phyloP scores from a whole-genome alignment of 1,139 yeast species.

The Zygoascus sp. region DNA sequence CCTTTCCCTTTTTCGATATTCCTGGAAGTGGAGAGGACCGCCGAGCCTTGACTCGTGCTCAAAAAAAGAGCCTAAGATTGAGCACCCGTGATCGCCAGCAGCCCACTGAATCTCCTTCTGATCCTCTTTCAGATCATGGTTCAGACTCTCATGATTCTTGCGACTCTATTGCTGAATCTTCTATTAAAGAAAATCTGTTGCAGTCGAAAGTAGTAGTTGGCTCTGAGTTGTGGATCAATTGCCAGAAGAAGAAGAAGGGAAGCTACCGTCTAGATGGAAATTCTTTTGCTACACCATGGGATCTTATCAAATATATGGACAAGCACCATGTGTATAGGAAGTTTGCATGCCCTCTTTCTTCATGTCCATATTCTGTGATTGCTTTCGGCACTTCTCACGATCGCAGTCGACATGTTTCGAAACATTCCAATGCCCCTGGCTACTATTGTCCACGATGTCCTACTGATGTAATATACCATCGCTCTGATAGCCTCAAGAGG shows the following conservation, averaged over 20 bases:
- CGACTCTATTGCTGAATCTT: not conserved
- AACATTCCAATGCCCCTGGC: not conserved
- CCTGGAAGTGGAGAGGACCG: too few species aligned
- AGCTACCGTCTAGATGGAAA: not conserved
- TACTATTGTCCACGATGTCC: not conserved
- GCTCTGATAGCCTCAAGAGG: conserved; percentile 2
- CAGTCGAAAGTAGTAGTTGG: not conserved
- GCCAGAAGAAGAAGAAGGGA: not conserved
- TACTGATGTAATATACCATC: not conserved
- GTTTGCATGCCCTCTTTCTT: not conserved
- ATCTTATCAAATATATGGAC: not conserved
- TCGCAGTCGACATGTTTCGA: not conserved
- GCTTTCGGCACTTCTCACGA: not conserved
- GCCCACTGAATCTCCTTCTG: too few species aligned
- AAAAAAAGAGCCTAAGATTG: too few species aligned
- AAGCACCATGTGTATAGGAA: not conserved
- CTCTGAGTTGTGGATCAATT: not conserved
- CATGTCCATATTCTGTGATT: not conserved
- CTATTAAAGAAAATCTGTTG: not conserved
- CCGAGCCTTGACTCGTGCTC: too few species aligned
- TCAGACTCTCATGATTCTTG: not conserved
- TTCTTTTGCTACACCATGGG: not conserved
- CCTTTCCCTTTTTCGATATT: too few species aligned
- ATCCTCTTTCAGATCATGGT: too few species aligned
- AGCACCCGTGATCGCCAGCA: too few species aligned